phyloP scores from a whole-genome alignment of 2,329 filamentous ascomycete genomes.

The Nigrospora oryzae region DNA sequence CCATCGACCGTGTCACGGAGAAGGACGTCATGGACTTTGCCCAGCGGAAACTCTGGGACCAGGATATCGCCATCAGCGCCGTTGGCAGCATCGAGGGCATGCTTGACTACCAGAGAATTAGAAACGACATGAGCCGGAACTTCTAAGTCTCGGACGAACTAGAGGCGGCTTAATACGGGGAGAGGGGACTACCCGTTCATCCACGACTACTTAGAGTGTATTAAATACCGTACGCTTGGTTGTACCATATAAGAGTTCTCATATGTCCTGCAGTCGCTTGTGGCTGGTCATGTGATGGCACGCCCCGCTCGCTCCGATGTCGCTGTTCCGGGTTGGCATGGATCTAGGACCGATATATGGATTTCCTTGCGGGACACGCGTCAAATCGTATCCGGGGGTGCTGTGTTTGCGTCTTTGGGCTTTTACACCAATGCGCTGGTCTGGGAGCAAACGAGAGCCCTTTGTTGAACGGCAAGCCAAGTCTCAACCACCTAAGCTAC shows the following conservation, averaged over 20 bases:
- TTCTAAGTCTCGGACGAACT: constrained; percentile 29
- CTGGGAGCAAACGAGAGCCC: background rate
- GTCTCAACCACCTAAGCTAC: no score
- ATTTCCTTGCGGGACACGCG: background rate
- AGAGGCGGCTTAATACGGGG: constrained; percentile 13
- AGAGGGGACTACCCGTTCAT: constrained; percentile 32
- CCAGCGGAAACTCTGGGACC: constrained; percentile 92
- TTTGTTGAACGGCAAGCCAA: no score
- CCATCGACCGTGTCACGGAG: constrained; percentile 80
- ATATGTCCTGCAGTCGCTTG: constrained; percentile 11
- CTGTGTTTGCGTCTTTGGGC: background rate
- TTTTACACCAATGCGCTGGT: background rate
- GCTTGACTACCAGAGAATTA: constrained; percentile 69
- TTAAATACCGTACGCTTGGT: constrained; percentile 43
- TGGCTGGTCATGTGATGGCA: background rate
- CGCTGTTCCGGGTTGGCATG: background rate
- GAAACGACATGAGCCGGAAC: constrained; percentile 84
- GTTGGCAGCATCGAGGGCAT: constrained; percentile 87
- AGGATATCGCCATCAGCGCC: constrained; percentile 88
- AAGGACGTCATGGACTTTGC: constrained; percentile 98
- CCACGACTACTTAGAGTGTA: constrained; percentile 33
- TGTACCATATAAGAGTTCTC: constrained; percentile 42
- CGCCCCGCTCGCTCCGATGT: background rate
- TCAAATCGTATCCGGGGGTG: background rate
- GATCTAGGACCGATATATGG: background rate